Conservation (phyloP, 2,329 filamentous ascomycete genomes). For the Epicoccum sorghinum region DNA sequence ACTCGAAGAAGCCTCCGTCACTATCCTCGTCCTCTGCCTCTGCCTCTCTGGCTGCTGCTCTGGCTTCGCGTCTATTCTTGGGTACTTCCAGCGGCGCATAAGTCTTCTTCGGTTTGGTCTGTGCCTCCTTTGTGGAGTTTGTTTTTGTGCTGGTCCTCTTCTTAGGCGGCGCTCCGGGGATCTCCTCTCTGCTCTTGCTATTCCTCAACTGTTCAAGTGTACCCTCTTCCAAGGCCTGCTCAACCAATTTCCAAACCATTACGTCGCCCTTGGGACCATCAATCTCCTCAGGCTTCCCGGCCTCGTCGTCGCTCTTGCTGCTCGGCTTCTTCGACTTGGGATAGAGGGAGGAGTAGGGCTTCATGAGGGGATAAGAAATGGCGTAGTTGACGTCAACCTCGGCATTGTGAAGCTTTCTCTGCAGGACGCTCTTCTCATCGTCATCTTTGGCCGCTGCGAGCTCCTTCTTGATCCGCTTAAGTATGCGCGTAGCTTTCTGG, state of each 20-base stretch:
- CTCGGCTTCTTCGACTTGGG: slow-evolving; percentile 34
- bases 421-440: slow-evolving; percentile 58
- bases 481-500: slow-evolving; percentile 71
- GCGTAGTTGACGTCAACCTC: slow-evolving; percentile 80
- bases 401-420: slow-evolving; percentile 67
- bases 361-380: slow-evolving; percentile 71
- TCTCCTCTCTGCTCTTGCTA: slow-evolving; percentile 45
- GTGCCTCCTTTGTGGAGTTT: slow-evolving; percentile 20
- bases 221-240: slow-evolving; percentile 67
- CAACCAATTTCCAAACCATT: slow-evolving; percentile 72
- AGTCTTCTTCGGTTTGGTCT: slow-evolving; percentile 18
- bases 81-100: slow-evolving; percentile 16
- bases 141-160: slow-evolving; percentile 24
- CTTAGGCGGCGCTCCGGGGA: slow-evolving; percentile 31
- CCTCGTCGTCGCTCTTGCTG: slow-evolving; percentile 32
- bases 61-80: slow-evolving; percentile 29
- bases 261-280: slow-evolving; percentile 56
- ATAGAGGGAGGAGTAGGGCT: slow-evolving; percentile 70
- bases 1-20: slow-evolving; percentile 49
- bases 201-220: slow-evolving; percentile 63
- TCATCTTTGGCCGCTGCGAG: slow-evolving; percentile 58
- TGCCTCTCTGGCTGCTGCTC: slow-evolving; percentile 24
- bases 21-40: slow-evolving; percentile 38
- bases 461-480: slow-evolving; percentile 68
- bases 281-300: slow-evolving; percentile 37